Base-by-base conservation (phyloP, 148 eudicot genomes). In the Spergularia bocconei region DNA sequence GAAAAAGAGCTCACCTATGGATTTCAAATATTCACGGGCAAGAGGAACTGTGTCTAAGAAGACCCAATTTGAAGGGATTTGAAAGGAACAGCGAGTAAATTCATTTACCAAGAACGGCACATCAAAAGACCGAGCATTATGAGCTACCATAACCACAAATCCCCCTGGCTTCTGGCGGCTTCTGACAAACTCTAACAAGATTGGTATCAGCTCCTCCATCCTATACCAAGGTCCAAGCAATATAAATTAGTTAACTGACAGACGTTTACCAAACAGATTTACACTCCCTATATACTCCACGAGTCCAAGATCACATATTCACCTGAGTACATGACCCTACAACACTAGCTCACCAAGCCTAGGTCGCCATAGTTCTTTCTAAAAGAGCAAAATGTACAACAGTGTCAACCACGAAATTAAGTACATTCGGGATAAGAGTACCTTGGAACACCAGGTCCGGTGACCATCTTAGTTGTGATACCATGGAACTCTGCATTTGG, bases 131-230 rank as follows among this genome's bases (percentile, higher is more conserved):
- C 88, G 87, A 70, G 82, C 93, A 79, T 93, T 93, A 72, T 93
- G 98, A 48, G 93, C 91, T 63, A 88, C 81, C 72, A 83, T 80
- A 67, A 93, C 75, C 59, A 87, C 90, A 63, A 74, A 78, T 41
- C 95, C 98, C 41, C 90, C 89, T 73, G 95, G 92, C 68, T 85
- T 82, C 76, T 86, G 93, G 20, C 93, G 95, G 84, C 93, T 91
- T 78, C 58, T 77, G 55, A 93, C 78, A 70, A 80, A 93, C 85
- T 86, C 72, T 65, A 91, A 72, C 71, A 93, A 79, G 72, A 88
- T 84, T 56, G 98, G 98, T 77, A 93, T 88, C 51, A 93, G 83
- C 65, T 93, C 93, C 82, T 87, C 80, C 98, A 93, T 93, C 90
- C 98, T 93, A 75, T 82, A 75, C 52, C 69, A 67, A 19, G 52